These are phyloP conservation scores for Elsinoe australis DNA, from an alignment of 2,329 filamentous ascomycete genomes.

Conservation along the genomic window DNA sequence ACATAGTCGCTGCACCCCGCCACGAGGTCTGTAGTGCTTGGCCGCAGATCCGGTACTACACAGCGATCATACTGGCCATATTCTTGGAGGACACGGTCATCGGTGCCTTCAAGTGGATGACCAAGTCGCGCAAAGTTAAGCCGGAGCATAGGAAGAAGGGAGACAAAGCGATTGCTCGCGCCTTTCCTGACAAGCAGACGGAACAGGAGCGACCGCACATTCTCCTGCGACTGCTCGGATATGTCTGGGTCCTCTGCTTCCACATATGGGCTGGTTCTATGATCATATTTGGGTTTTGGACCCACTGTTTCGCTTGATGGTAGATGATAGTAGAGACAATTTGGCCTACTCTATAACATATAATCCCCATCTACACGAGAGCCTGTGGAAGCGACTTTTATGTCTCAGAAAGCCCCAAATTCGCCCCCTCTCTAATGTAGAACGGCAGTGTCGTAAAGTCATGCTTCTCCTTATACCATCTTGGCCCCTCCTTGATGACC, in stretches of 20 bases:
- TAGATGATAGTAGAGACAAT: no score
- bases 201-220: neutral
- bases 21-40: neutral
- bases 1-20: neutral
- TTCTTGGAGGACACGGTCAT: slow-evolving; percentile 5
- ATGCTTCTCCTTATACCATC: slow-evolving; percentile 39
- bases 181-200: neutral
- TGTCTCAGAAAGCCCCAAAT: slow-evolving; percentile 38
- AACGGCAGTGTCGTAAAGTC: slow-evolving; percentile 36
- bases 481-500: slow-evolving; percentile 33
- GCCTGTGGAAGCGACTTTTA: no score
- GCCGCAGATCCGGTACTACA: slow-evolving; percentile 8
- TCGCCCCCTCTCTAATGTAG: slow-evolving; percentile 35
- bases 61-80: neutral
- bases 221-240: neutral
- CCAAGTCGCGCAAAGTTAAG: neutral
- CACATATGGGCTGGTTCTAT: slow-evolving; percentile 3
- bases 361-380: no score
- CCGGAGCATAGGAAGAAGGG: no score
- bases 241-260: slow-evolving; percentile 3
- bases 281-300: neutral
- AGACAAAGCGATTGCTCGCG: neutral
- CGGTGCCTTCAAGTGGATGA: neutral
- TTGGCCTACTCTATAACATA: no score
- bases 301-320: neutral